phyloP scores from a whole-genome alignment of 2,329 filamentous ascomycete species.

The Fusarium foetens region DNA sequence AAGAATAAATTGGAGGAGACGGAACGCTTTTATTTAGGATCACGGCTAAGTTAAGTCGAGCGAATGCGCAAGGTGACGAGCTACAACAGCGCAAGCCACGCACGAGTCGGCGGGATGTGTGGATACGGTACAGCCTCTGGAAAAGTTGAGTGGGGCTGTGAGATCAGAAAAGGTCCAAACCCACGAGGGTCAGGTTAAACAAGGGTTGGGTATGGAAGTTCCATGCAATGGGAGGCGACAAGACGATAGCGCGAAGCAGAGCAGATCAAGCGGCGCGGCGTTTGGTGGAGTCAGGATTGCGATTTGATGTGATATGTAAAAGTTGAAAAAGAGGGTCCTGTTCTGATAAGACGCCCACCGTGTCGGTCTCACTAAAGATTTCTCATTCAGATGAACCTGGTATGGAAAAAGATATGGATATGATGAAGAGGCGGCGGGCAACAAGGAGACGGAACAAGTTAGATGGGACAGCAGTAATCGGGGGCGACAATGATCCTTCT shows the following conservation, averaged over 20 bases:
- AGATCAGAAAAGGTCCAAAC: conserved; percentile 39
- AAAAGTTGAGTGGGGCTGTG: conserved; percentile 37
- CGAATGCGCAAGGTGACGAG: conserved; percentile 34
- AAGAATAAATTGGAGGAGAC: conserved; percentile 40
- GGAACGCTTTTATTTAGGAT: conserved; percentile 44
- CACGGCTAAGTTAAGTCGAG: conserved; percentile 30
- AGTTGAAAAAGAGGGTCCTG: conserved; percentile 45
- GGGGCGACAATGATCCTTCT: conserved; percentile 33
- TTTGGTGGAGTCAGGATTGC: conserved; percentile 40
- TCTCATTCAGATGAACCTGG: conserved; percentile 25
- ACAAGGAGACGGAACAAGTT: conserved; percentile 9
- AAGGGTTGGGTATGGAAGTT: conserved; percentile 31
- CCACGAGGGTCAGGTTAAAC: conserved; percentile 27
- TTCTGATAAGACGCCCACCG: conserved; percentile 43
- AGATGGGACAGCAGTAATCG: conserved; percentile 23
- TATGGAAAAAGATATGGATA: conserved; percentile 15
- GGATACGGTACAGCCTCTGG: conserved; percentile 36
- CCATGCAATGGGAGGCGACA: conserved; percentile 36
- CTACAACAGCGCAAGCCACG: conserved; percentile 36
- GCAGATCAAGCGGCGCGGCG: conserved; percentile 41
- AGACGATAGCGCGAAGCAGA: conserved; percentile 35
- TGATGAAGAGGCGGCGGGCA: conserved; percentile 3
- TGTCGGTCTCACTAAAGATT: conserved; percentile 27
- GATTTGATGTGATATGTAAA: conserved; percentile 32
- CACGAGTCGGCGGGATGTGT: conserved; percentile 38